A percentile compares a stretch with the other conserved stretches of the same genome.
Evolutionary conservation across 768 basidiomycete species (phyloP).

Genomic region (Suillus clintonianus): DNA sequence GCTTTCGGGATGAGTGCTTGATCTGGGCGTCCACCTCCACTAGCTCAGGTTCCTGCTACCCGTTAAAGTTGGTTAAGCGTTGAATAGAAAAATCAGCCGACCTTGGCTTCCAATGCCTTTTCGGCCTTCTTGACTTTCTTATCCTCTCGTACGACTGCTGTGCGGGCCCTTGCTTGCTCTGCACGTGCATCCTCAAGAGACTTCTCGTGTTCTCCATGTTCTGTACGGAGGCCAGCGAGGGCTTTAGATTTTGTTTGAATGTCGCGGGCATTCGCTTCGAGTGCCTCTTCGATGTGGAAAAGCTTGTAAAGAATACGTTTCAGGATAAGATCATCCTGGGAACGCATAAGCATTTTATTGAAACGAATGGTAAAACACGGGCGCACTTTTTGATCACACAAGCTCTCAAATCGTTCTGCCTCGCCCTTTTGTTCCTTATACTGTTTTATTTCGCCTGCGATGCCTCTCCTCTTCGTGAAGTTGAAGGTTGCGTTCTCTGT

Average conservation of each 20-base stretch:
- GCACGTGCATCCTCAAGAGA: slow-evolving; percentile 73
- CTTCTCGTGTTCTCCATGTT: slow-evolving; percentile 70
- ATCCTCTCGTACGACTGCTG: slow-evolving; percentile 80
- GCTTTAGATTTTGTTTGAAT: slow-evolving; percentile 77
- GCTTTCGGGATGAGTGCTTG: slow-evolving; percentile 78
- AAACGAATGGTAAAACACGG: not conserved
- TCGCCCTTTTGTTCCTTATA: slow-evolving; percentile 97
- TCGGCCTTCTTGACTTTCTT: slow-evolving; percentile 88
- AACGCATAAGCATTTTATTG: slow-evolving; percentile 8
- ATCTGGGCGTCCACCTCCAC: slow-evolving; percentile 86
- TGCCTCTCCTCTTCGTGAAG: slow-evolving; percentile 91
- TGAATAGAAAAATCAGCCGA: slow-evolving; percentile 28
- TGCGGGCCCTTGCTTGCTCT: slow-evolving; percentile 77
- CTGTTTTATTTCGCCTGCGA: slow-evolving; percentile 93
- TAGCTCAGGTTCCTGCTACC: slow-evolving; percentile 77
- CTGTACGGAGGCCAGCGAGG: slow-evolving; percentile 64
- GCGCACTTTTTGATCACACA: slow-evolving; percentile 74
- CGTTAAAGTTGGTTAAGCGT: not conserved
- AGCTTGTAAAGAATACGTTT: slow-evolving; percentile 85
- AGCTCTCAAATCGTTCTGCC: slow-evolving; percentile 80
- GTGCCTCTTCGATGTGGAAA: slow-evolving; percentile 84
- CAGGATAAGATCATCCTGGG: slow-evolving; percentile 79
- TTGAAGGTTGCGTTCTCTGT: slow-evolving; percentile 95
- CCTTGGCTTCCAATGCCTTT: slow-evolving; percentile 84
- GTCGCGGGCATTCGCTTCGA: slow-evolving; percentile 67